Evolutionary conservation across 2,329 filamentous ascomycete species (phyloP).

Genomic region (Colletotrichum liriopes): DNA sequence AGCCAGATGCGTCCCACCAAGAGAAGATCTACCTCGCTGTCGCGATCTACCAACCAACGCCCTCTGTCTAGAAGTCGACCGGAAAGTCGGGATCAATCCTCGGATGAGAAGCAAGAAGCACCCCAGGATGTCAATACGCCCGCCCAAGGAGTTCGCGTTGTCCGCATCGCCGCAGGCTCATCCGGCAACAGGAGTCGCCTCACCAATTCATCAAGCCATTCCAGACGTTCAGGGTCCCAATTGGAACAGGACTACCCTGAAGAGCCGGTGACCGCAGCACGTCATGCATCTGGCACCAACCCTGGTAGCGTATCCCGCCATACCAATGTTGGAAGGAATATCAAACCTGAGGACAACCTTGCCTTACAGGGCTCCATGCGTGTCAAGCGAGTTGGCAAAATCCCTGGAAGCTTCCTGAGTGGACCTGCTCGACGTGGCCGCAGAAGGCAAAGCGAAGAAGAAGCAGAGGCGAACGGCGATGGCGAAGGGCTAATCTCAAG

Average conservation of each 20-base stretch:
- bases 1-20: slow-evolving; percentile 58
- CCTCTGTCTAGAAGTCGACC: slow-evolving; percentile 56
- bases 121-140: slow-evolving; percentile 68
- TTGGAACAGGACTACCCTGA: slow-evolving; percentile 64
- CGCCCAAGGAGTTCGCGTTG: slow-evolving; percentile 65
- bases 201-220: slow-evolving; percentile 53
- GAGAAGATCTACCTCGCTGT: slow-evolving; percentile 67
- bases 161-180: slow-evolving; percentile 69
- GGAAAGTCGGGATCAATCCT: slow-evolving; percentile 58
- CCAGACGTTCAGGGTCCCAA: slow-evolving; percentile 57
- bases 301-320: slow-evolving; percentile 70
- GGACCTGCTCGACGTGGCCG: slow-evolving; percentile 84
- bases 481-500: slow-evolving; percentile 57
- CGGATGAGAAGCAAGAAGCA: slow-evolving; percentile 56
- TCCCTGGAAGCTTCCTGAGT: slow-evolving; percentile 83
- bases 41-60: slow-evolving; percentile 51
- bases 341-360: slow-evolving; percentile 72
- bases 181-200: slow-evolving; percentile 61
- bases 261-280: slow-evolving; percentile 65
- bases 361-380: slow-evolving; percentile 82
- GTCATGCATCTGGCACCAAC: slow-evolving; percentile 62
- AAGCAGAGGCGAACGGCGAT: slow-evolving; percentile 64
- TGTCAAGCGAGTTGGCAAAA: slow-evolving; percentile 82
- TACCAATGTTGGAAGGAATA: slow-evolving; percentile 62
- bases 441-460: slow-evolving; percentile 78